Evolutionary conservation across 108 stramenopile species (phyloP).

Genomic region (Cyclotella distinguenda): DNA sequence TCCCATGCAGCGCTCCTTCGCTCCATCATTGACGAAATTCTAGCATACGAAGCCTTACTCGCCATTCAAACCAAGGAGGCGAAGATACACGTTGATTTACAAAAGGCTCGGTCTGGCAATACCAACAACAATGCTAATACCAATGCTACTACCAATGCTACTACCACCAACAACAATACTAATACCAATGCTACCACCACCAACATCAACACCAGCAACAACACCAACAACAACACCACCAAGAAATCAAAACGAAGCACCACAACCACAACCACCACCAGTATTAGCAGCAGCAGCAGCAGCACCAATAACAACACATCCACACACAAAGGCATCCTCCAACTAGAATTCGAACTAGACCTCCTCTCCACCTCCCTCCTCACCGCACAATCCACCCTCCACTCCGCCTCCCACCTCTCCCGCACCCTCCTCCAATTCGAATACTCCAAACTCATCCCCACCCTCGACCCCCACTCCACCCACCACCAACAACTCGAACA

Average conservation of each 20-base stretch:
- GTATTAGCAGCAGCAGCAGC: background rate
- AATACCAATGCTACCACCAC: background rate
- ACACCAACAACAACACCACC: background rate
- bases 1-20: slow-evolving; percentile 3
- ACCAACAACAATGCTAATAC: background rate
- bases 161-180: background rate
- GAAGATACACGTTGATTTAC: slow-evolving; percentile 10
- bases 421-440: slow-evolving; percentile 9
- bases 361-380: background rate
- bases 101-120: slow-evolving; percentile 19
- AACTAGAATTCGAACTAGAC: slow-evolving; percentile 2
- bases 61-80: slow-evolving; percentile 5
- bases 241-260: background rate
- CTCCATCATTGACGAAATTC: background rate
- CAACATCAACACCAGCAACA: slow-evolving; percentile 1
- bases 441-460: slow-evolving; percentile 19
- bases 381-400: background rate
- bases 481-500: slow-evolving; percentile 7
- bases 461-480: slow-evolving; percentile 5
- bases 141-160: background rate
- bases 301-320: background rate
- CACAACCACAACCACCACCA: background rate
- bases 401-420: background rate
- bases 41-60: slow-evolving; percentile 4
- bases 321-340: background rate